Conservation (phyloP, 2,329 filamentous ascomycete genomes). For the Ceratocystis ficicola region DNA sequence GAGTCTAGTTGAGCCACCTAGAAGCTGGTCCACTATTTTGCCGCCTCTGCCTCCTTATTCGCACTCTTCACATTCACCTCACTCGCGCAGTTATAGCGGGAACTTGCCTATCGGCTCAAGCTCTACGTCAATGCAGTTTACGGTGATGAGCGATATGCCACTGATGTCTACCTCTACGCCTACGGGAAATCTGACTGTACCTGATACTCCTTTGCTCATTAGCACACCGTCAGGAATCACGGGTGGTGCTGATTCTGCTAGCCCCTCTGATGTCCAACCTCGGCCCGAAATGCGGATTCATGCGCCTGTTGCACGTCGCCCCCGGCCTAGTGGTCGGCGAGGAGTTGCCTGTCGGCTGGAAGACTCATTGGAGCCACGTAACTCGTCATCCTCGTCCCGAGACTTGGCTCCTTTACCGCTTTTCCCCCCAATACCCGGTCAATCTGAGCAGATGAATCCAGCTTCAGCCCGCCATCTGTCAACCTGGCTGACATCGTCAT, state of each 20-base stretch:
- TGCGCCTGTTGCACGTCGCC: constrained; percentile 43
- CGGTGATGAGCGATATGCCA: constrained; percentile 6
- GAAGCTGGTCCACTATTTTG: constrained; percentile 15
- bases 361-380: constrained; percentile 37
- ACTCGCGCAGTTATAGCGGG: constrained; percentile 14
- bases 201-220: constrained; percentile 36
- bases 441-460: neutral
- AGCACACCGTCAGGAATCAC: constrained; percentile 46
- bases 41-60: constrained; percentile 4
- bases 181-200: neutral
- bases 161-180: neutral
- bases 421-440: constrained; percentile 14
- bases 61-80: neutral
- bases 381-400: neutral
- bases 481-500: constrained; percentile 10
- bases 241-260: constrained; percentile 27
- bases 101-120: constrained; percentile 1
- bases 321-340: constrained; percentile 31
- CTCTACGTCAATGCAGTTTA: constrained; percentile 11
- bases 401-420: constrained; percentile 13
- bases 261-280: constrained; percentile 25
- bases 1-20: constrained; percentile 12
- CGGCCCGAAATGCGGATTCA: constrained; percentile 39
- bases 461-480: constrained; percentile 6
- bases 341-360: constrained; percentile 38